phyloP scores from a whole-genome alignment of 805 yeast species.

The Candida dendrica region DNA sequence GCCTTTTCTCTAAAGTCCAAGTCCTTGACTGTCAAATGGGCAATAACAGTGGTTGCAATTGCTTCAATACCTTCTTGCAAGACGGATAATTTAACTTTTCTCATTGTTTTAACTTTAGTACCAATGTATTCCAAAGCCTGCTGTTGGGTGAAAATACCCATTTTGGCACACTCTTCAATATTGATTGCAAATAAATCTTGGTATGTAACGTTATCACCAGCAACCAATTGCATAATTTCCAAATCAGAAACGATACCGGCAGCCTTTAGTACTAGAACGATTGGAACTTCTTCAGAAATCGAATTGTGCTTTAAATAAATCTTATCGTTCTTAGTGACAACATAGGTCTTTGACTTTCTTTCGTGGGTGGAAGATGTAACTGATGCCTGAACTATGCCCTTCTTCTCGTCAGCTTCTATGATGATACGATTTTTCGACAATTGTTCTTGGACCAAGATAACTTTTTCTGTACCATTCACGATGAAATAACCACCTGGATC shows the following conservation, averaged over 20 bases:
- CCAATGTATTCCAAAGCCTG: slow-evolving; percentile 93
- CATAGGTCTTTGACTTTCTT: slow-evolving; percentile 94
- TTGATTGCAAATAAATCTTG: slow-evolving; percentile 91
- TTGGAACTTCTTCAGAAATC: slow-evolving; percentile 90
- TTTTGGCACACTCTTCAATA: slow-evolving; percentile 85
- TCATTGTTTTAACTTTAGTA: slow-evolving; percentile 81
- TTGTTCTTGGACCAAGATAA: slow-evolving; percentile 94
- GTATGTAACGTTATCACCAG: slow-evolving; percentile 81
- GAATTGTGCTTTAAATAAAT: slow-evolving; percentile 94
- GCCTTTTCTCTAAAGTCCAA: slow-evolving; percentile 92
- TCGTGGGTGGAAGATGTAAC: slow-evolving; percentile 98
- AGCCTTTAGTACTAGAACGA: slow-evolving; percentile 87
- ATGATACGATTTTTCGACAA: slow-evolving; percentile 93
- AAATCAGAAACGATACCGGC: slow-evolving; percentile 90
- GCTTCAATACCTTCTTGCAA: slow-evolving; percentile 96
- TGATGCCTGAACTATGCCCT: slow-evolving; percentile 91
- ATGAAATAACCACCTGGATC: slow-evolving; percentile 99
- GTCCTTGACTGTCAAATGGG: slow-evolving; percentile 82
- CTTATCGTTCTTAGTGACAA: slow-evolving; percentile 82
- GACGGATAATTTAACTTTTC: slow-evolving; percentile 78
- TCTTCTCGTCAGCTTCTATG: slow-evolving; percentile 95
- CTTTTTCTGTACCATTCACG: slow-evolving; percentile 97
- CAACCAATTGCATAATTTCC: slow-evolving; percentile 88
- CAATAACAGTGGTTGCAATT: slow-evolving; percentile 90
- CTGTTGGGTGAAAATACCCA: slow-evolving; percentile 82